These are phyloP conservation scores for Cenococcum geophilum DNA, from an alignment of 495 filamentous ascomycete genomes.

Conservation along the genomic window DNA sequence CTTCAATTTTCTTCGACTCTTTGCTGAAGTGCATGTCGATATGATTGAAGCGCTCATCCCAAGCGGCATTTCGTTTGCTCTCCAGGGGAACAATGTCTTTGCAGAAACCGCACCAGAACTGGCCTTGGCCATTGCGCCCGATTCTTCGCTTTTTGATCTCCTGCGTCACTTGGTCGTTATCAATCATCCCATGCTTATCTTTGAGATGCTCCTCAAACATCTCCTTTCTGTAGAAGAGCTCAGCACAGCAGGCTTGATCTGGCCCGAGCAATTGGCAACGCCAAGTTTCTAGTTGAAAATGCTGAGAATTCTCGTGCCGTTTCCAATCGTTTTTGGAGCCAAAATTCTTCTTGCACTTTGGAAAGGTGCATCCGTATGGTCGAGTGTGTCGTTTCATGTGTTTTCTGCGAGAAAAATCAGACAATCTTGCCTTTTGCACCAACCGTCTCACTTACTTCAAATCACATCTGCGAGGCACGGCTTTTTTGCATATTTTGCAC, in stretches of 20 bases:
- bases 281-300: constrained; percentile 70
- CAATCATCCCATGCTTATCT: constrained; percentile 42
- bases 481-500: constrained; percentile 53
- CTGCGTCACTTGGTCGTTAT: constrained; percentile 12
- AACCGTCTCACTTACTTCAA: constrained; percentile 5
- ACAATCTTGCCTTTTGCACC: not conserved
- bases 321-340: constrained; percentile 98
- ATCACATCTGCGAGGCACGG: constrained; percentile 53
- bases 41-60: constrained; percentile 78
- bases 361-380: constrained; percentile 83
- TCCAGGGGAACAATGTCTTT: constrained; percentile 50
- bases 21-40: constrained; percentile 73
- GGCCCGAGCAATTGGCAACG: constrained; percentile 48
- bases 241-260: constrained; percentile 39
- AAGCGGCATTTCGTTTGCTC: constrained; percentile 51
- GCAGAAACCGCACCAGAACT: constrained; percentile 94
- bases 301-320: constrained; percentile 85
- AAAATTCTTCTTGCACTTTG: constrained; percentile 66
- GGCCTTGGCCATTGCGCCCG: constrained; percentile 59
- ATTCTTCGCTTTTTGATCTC: constrained; percentile 49
- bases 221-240: constrained; percentile 52
- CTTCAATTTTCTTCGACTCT: constrained; percentile 44
- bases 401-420: constrained; percentile 47
- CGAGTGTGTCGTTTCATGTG: constrained; percentile 80
- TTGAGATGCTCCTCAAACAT: constrained; percentile 49